phyloP scores from a whole-genome alignment of 176 grass and related monocot species.

The Carex kokanica region DNA sequence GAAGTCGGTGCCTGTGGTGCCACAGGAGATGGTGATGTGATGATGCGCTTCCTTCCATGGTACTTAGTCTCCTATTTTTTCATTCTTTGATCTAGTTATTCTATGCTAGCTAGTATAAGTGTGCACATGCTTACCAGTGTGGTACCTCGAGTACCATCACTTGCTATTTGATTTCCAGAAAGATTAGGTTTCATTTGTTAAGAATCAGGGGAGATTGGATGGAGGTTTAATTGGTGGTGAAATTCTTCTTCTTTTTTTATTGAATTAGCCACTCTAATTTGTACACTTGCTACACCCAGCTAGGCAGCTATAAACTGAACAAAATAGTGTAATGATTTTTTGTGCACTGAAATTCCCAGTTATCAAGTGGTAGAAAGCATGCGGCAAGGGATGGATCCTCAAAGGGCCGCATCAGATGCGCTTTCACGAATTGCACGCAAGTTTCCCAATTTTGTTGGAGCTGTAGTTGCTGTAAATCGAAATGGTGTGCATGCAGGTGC shows the following conservation, averaged over 20 bases:
- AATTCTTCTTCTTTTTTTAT: neutral
- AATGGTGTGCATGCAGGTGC: conserved; percentile 61
- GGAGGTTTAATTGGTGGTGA: neutral
- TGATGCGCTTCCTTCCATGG: conserved; percentile 98
- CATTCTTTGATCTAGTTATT: neutral
- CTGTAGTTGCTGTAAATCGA: conserved; percentile 59
- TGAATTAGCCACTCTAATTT: neutral
- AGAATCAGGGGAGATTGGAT: neutral
- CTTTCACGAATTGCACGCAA: conserved; percentile 77
- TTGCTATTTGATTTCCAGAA: neutral
- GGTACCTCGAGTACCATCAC: neutral
- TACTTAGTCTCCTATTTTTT: conserved; percentile 28
- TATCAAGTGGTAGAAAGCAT: conserved; percentile 98
- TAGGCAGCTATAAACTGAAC: neutral
- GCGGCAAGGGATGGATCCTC: conserved; percentile 71
- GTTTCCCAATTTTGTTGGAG: conserved; percentile 69
- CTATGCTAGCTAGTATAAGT: neutral
- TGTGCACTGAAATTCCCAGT: conserved; percentile 28
- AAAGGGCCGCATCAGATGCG: conserved; percentile 61
- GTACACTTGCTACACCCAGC: neutral
- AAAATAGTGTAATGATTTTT: neutral
- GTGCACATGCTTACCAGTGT: neutral
- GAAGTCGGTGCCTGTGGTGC: conserved; percentile 88
- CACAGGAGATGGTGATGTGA: conserved; percentile 92
- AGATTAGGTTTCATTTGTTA: neutral